Evolutionary conservation across 148 eudicot species (phyloP).

Genomic region (Silene uniflora): DNA sequence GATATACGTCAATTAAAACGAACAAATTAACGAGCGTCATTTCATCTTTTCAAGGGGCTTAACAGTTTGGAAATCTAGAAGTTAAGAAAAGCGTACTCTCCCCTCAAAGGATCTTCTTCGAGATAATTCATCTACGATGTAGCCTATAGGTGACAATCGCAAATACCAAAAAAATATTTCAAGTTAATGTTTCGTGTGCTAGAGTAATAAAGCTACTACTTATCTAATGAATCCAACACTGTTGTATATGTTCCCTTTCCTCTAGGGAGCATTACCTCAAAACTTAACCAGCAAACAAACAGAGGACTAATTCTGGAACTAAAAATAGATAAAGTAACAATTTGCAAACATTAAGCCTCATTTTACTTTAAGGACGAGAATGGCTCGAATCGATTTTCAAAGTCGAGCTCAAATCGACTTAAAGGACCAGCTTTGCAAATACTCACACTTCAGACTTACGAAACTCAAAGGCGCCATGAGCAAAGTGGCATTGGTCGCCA

Average conservation of each 20-base stretch:
- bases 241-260: background rate
- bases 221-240: background rate
- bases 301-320: background rate
- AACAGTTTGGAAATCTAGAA: too few species aligned
- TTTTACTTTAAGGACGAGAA: background rate
- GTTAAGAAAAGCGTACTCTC: too few species aligned
- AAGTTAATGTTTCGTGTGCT: background rate
- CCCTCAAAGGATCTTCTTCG: too few species aligned
- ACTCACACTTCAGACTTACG: conserved; percentile 26
- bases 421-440: background rate
- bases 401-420: background rate
- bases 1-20: too few species aligned
- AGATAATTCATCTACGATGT: too few species aligned
- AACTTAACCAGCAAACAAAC: background rate
- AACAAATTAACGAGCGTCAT: too few species aligned
- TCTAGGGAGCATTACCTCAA: background rate
- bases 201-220: too few species aligned
- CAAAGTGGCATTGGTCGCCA: conserved; percentile 77
- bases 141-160: background rate
- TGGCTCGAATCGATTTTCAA: background rate
- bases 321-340: background rate
- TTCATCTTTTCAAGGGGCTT: too few species aligned
- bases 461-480: conserved; percentile 70
- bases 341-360: background rate
- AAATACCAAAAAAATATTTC: too few species aligned